Percentiles rank a stretch among this genome's conserved stretches.
These are phyloP conservation scores for Blepharisma japonicum DNA, from an alignment of 73 alveolate species.

Conservation along the genomic window DNA sequence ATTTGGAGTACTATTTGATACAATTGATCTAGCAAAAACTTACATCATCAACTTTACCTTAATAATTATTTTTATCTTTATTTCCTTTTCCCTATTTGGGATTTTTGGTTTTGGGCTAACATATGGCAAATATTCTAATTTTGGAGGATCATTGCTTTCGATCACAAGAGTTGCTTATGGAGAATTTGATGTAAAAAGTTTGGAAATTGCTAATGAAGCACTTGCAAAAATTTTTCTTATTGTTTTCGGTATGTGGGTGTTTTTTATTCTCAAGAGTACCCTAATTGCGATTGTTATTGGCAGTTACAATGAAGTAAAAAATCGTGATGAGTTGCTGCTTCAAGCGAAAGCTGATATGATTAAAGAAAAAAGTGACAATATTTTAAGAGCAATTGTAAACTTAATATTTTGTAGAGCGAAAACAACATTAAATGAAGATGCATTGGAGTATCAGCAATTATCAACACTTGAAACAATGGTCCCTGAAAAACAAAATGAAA, in stretches of 20 bases:
- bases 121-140: neutral
- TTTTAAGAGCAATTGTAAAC: conserved; percentile 14
- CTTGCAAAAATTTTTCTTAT: neutral
- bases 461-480: neutral
- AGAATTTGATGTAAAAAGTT: neutral
- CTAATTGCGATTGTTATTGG: conserved; percentile 16
- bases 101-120: neutral
- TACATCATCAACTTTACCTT: conserved; percentile 6
- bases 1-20: conserved; percentile 11
- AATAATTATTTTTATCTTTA: neutral
- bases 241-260: neutral
- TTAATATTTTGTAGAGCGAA: conserved; percentile 12
- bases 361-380: conserved; percentile 42
- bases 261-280: neutral
- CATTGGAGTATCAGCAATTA: conserved; percentile 12
- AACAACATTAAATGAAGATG: neutral
- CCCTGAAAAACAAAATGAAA: neutral
- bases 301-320: neutral
- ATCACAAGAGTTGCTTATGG: neutral
- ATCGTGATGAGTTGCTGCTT: conserved; percentile 39
- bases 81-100: neutral
- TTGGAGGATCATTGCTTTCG: neutral
- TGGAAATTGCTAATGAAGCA: neutral
- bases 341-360: conserved; percentile 62
- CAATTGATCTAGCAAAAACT: neutral